phyloP scores from a whole-genome alignment of 108 stramenopile species.

The Conticribra guillardii region DNA sequence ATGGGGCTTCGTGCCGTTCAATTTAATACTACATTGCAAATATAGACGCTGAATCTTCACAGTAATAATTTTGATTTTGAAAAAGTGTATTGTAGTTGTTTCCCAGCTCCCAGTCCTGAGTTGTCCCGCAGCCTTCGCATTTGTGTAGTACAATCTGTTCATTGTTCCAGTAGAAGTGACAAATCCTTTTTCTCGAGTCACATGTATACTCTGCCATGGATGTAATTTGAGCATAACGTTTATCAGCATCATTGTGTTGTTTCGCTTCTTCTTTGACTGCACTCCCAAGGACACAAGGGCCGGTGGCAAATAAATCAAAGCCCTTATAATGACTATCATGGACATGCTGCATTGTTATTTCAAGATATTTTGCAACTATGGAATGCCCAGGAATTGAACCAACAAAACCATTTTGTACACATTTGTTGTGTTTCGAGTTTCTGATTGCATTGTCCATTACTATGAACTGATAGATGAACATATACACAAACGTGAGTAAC shows the following conservation, averaged over 20 bases:
- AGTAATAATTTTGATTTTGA: neutral
- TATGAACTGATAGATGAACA: neutral
- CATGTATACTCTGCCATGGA: neutral
- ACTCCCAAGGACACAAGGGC: neutral
- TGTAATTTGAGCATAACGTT: neutral
- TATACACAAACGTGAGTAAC: too few relatives aligned
- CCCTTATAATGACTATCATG: neutral
- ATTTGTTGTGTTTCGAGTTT: neutral
- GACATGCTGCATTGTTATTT: neutral
- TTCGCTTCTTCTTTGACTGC: neutral
- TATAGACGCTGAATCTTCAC: neutral
- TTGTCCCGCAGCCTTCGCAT: neutral
- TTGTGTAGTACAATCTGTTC: neutral
- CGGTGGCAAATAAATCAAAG: neutral
- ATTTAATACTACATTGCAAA: neutral
- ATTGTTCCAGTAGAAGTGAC: neutral
- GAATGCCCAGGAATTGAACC: neutral
- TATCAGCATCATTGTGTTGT: neutral
- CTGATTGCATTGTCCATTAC: neutral
- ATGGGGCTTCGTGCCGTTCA: too few relatives aligned
- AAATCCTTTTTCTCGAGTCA: neutral
- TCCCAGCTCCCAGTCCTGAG: neutral
- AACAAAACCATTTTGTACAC: neutral
- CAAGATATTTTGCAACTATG: neutral
- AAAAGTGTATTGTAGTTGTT: neutral